phyloP scores from a whole-genome alignment of 2,329 filamentous ascomycete species.

The Diplodia seriata region DNA sequence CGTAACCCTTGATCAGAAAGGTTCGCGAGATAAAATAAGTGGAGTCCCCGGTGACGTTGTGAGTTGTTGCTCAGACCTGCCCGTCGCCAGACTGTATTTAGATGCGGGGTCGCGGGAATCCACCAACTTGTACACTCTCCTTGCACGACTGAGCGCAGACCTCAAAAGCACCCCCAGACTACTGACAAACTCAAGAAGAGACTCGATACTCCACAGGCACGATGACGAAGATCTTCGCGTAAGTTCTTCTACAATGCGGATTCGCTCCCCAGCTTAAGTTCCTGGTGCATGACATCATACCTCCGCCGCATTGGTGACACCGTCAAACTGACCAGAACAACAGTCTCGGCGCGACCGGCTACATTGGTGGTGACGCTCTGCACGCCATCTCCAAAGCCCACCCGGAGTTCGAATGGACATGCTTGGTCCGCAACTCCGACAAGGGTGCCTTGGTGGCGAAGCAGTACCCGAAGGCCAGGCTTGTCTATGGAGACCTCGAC shows the following conservation, averaged over 20 bases:
- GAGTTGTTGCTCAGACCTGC: not conserved
- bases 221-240: conserved; percentile 27
- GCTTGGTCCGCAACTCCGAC: conserved; percentile 58
- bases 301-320: not conserved
- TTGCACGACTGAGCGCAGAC: not conserved
- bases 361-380: conserved; percentile 51
- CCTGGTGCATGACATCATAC: not conserved
- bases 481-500: conserved; percentile 62
- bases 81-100: not conserved
- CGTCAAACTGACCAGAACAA: not conserved
- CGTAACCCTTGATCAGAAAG: not conserved
- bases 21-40: not conserved
- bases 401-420: conserved; percentile 58
- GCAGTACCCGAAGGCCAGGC: conserved; percentile 55
- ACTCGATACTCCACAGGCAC: not conserved
- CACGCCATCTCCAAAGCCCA: conserved; percentile 54
- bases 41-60: not conserved
- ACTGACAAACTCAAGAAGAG: not conserved
- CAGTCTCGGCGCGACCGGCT: conserved; percentile 42
- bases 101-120: not conserved
- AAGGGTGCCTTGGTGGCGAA: conserved; percentile 56
- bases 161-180: not conserved
- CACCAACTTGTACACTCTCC: not conserved
- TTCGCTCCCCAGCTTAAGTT: not conserved
- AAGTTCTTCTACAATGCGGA: not conserved